Conservation (phyloP, 495 filamentous ascomycete species). For the Darksidea phi region DNA sequence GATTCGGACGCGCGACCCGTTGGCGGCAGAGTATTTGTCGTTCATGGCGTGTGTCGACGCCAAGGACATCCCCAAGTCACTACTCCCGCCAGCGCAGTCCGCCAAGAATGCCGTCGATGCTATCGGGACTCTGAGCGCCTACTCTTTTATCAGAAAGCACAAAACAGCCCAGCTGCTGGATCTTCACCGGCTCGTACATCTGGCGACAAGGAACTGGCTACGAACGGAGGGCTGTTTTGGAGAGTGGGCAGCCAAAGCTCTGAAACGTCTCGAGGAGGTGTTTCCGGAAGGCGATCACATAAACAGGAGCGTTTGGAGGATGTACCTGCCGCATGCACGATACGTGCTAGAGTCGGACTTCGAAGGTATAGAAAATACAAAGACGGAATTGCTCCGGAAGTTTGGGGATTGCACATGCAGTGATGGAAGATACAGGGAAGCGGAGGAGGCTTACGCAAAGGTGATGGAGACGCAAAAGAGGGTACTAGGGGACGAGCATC, state of each 20-base stretch:
- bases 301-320: conserved; percentile 37
- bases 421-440: too few species aligned
- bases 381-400: neutral
- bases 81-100: neutral
- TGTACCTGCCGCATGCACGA: conserved; percentile 39
- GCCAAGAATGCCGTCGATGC: conserved; percentile 33
- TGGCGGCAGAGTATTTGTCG: conserved; percentile 44
- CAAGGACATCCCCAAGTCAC: conserved; percentile 37
- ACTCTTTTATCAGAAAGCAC: conserved; percentile 39
- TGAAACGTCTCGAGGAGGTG: conserved; percentile 27
- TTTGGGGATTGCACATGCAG: neutral
- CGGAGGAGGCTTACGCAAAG: too few species aligned
- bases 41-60: conserved; percentile 32
- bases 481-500: too few species aligned
- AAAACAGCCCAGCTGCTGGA: conserved; percentile 16
- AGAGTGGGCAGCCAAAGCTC: conserved; percentile 19
- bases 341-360: conserved; percentile 1
- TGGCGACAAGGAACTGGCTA: conserved; percentile 43
- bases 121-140: conserved; percentile 39
- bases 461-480: too few species aligned
- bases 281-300: conserved; percentile 34
- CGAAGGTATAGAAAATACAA: neutral
- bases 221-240: too few species aligned
- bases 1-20: conserved; percentile 39
- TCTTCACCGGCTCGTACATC: conserved; percentile 45